These are phyloP conservation scores for Alternaria triticina DNA, from an alignment of 2,329 filamentous ascomycete genomes.

Conservation along the genomic window DNA sequence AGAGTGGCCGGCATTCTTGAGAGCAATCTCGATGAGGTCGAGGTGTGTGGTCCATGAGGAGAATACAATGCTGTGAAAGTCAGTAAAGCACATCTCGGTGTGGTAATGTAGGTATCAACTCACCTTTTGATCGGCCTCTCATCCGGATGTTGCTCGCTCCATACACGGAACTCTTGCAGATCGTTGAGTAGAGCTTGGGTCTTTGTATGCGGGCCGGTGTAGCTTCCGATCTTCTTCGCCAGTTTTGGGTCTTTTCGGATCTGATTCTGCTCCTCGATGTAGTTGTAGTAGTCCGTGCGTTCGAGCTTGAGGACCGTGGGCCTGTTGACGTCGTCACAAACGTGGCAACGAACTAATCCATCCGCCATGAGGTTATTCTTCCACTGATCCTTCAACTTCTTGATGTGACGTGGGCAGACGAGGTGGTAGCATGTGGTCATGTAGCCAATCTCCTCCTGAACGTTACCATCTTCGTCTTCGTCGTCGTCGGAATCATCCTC, in stretches of 20 bases:
- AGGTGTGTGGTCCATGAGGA: constrained; percentile 96
- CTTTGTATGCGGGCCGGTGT: constrained; percentile 89
- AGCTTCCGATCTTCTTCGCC: constrained; percentile 69
- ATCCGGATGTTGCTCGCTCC: constrained; percentile 65
- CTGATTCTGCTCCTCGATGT: constrained; percentile 63
- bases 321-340: constrained; percentile 70
- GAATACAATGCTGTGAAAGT: constrained; percentile 73
- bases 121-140: constrained; percentile 79
- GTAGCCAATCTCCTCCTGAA: constrained; percentile 68
- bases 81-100: not conserved
- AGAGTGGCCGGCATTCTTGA: constrained; percentile 69
- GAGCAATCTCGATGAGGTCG: constrained; percentile 85
- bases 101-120: not conserved
- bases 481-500: constrained; percentile 45
- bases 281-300: constrained; percentile 59
- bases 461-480: constrained; percentile 59
- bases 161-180: constrained; percentile 68
- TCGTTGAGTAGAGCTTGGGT: constrained; percentile 81
- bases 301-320: constrained; percentile 73
- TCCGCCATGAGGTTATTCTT: constrained; percentile 51
- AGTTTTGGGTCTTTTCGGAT: constrained; percentile 60
- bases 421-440: constrained; percentile 90
- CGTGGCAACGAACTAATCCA: constrained; percentile 66
- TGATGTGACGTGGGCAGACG: constrained; percentile 77
- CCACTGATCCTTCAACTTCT: constrained; percentile 63